Conservation (phyloP, 306 rosid species). For the Bauhinia variegata region DNA sequence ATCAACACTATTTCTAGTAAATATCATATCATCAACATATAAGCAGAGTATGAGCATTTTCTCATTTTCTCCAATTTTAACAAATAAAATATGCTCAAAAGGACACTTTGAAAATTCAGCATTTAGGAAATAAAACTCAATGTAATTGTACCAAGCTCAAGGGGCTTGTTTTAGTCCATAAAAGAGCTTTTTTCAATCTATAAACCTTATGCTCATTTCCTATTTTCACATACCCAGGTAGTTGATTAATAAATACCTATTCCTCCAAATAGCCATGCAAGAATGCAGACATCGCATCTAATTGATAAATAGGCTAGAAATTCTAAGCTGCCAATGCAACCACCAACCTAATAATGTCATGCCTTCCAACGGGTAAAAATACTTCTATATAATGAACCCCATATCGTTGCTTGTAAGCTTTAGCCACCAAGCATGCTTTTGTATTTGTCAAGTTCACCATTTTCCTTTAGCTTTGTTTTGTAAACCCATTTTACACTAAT, state of each 20-base stretch:
- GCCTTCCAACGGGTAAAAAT: neutral
- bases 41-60: neutral
- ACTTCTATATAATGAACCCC: neutral
- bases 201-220: neutral
- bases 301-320: neutral
- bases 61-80: neutral
- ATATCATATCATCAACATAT: neutral
- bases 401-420: neutral
- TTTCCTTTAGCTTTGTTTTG: neutral
- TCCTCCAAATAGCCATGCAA: neutral
- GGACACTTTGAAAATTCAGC: neutral
- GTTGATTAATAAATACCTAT: neutral
- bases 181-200: neutral
- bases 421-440: slow-evolving; percentile 3
- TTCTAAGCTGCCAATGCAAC: neutral
- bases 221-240: neutral
- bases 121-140: neutral
- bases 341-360: neutral
- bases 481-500: neutral
- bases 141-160: neutral
- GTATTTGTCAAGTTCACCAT: neutral
- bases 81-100: neutral
- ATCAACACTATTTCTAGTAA: neutral
- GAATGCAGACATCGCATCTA: neutral
- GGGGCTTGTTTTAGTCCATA: neutral